Conservation (phyloP, 106 monocot genomes). For the Dendrobium catenatum region DNA sequence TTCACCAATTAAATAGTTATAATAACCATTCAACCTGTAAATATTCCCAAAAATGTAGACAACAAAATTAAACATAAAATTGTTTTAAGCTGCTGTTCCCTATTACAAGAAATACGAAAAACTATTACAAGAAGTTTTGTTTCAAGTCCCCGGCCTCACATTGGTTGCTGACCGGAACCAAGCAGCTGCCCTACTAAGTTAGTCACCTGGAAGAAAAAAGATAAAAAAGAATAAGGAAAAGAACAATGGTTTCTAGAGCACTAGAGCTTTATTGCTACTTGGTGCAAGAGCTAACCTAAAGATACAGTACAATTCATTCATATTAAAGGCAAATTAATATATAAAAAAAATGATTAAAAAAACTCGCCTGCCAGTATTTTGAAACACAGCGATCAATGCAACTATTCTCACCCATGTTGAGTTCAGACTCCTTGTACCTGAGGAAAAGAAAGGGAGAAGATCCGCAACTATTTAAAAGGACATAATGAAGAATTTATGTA, state of each 20-base stretch:
- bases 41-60: neutral
- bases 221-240: neutral
- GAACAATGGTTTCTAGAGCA: no score
- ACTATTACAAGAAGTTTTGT: neutral
- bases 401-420: slow-evolving; percentile 97
- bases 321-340: neutral
- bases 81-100: neutral
- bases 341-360: neutral
- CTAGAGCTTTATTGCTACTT: no score
- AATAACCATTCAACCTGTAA: neutral
- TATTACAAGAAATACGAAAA: neutral
- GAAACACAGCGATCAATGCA: slow-evolving; percentile 98
- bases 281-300: no score
- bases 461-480: no score
- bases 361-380: slow-evolving; percentile 93
- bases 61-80: neutral
- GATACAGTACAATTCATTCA: neutral
- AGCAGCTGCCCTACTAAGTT: slow-evolving; percentile 75
- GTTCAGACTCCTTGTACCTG: slow-evolving; percentile 93
- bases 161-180: slow-evolving; percentile 53
- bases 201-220: slow-evolving; percentile 40
- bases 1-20: neutral
- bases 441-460: neutral
- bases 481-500: no score
- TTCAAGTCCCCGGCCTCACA: slow-evolving; percentile 20